Evolutionary conservation across 768 basidiomycete genomes (phyloP), one percentile per base, ranked within the genome.

Genomic region (Boletus subcaerulescens): DNA sequence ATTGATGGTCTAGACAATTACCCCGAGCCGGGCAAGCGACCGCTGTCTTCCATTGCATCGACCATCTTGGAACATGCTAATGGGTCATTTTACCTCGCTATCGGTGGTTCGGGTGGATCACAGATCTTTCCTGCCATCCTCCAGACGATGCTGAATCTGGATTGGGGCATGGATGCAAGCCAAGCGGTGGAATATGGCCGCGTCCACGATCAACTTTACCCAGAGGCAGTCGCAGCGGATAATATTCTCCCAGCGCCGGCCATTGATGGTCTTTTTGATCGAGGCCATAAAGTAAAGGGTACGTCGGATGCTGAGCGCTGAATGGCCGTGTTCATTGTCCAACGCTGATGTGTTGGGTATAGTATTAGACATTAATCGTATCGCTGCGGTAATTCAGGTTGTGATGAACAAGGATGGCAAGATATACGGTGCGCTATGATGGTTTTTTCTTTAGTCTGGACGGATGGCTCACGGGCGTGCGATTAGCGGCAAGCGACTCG

Each of bases 31-130:
- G 84, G 88, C 8, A 98, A 98, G 71, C 86, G 93, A 4, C 92
- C 95, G 0, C 71, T 98, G 22, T 97, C 94, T 0, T 97, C 94
- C 1, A 97, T 80, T 0, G 69, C 78, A 3, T 89, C 96, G 0
- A 82, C 84, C 0, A 93, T 98, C 57, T 68, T 98, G 11, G 92
- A 97, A 64, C 63, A 90, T 58, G 67, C 71, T 0, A 80, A 93
- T 59, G 91, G 91, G 7, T 79, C 85, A 0, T 81, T 95, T 57
- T 85, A 83, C 64, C 72, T 86, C 14, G 83, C 85, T 2, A 64
- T 93, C 38, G 96, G 96, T 43, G 96, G 87, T 14, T 85, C 93
- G 0, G 96, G 96, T 9, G 95, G 96, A 26, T 84, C 87, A 4
- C 80, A 87, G 26, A 98, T 98, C 51, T 90, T 96, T 67, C 77